Conservation (phyloP, 1,139 yeast species). For the Debaryomyces singareniensis region DNA sequence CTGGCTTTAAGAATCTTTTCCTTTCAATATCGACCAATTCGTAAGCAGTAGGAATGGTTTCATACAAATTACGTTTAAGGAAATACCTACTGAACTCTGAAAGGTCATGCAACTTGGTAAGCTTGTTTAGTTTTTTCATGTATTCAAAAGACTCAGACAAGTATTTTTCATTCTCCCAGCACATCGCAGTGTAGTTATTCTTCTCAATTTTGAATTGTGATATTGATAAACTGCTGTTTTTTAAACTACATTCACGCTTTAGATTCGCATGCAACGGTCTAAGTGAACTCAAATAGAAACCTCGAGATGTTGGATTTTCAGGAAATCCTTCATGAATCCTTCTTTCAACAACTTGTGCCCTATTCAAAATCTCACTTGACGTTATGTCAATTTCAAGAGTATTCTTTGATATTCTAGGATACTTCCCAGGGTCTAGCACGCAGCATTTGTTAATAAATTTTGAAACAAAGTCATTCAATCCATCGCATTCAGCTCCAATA, state of each 20-base stretch:
- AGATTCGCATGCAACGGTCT: conserved; percentile 60
- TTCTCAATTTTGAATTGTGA: conserved; percentile 8
- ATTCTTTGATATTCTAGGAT: conserved; percentile 53
- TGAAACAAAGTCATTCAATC: conserved; percentile 13
- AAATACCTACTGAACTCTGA: background rate
- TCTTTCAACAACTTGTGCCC: conserved; percentile 37
- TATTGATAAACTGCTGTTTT: conserved; percentile 22
- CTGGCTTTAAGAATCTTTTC: too few species aligned
- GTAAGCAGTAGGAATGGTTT: background rate
- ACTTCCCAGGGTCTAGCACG: conserved; percentile 17
- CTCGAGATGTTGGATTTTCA: conserved; percentile 6
- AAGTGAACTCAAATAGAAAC: conserved; percentile 44
- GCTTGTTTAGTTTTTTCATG: conserved; percentile 15
- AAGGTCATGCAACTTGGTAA: conserved; percentile 1
- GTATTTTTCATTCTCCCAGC: conserved; percentile 30
- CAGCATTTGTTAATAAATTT: conserved; percentile 16
- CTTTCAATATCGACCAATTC: background rate
- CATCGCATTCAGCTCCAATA: conserved; percentile 1
- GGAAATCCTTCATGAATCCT: conserved; percentile 10
- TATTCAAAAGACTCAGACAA: conserved; percentile 26
- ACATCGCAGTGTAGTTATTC: conserved; percentile 13
- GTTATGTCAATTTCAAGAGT: conserved; percentile 65
- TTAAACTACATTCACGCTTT: conserved; percentile 41
- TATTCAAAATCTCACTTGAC: conserved; percentile 53
- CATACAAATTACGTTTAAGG: conserved; percentile 10